Conservation (phyloP, 495 filamentous ascomycete species). For the Xylaria nigripes region DNA sequence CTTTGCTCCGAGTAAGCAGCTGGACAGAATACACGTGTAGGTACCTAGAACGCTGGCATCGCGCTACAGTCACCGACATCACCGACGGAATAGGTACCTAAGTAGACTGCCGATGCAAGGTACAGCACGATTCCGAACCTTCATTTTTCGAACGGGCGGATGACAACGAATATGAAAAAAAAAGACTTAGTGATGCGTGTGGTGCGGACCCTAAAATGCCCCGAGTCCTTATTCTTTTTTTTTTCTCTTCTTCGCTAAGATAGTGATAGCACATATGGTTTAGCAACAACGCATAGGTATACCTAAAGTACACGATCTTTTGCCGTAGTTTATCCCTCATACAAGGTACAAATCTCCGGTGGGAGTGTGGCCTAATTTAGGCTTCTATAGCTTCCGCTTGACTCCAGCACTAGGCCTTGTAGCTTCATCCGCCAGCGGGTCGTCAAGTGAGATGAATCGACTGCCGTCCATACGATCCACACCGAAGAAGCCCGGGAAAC, state of each 20-base stretch:
- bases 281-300: not conserved
- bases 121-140: too few relatives aligned
- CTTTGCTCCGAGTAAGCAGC: too few relatives aligned
- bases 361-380: slow-evolving; percentile 7
- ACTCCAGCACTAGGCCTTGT: not conserved
- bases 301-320: slow-evolving; percentile 1
- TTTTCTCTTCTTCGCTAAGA: not conserved
- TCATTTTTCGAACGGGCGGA: too few relatives aligned
- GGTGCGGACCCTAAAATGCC: too few relatives aligned
- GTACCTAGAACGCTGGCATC: too few relatives aligned
- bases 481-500: not conserved
- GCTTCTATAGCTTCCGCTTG: slow-evolving; percentile 2
- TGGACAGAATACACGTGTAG: too few relatives aligned
- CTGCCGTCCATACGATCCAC: slow-evolving; percentile 6
- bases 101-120: too few relatives aligned
- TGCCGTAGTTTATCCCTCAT: slow-evolving; percentile 1
- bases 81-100: too few relatives aligned
- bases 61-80: too few relatives aligned
- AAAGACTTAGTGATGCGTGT: too few relatives aligned
- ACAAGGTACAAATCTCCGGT: not conserved
- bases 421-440: slow-evolving; percentile 1
- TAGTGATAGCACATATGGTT: slow-evolving; percentile 2
- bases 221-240: too few relatives aligned
- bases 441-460: slow-evolving; percentile 13
- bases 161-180: too few relatives aligned